Evolutionary conservation across 1,139 yeast species (phyloP).

Genomic region (Magnusiomyces magnusii): DNA sequence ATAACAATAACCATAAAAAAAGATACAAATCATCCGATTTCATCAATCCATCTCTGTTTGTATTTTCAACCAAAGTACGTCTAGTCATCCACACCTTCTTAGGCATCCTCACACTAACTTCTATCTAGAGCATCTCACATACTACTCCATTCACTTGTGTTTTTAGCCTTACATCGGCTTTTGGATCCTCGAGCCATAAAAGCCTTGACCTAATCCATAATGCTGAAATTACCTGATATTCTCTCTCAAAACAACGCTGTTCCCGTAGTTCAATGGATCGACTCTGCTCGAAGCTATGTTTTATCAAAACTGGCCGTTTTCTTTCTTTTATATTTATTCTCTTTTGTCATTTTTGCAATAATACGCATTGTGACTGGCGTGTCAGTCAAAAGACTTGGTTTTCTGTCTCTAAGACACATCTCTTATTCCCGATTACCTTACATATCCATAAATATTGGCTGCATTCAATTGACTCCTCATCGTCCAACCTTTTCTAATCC

Average conservation of each 20-base stretch:
- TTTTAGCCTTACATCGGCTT: too few relatives aligned
- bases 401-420: conserved; percentile 35
- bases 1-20: too few relatives aligned
- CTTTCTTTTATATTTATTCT: conserved; percentile 27
- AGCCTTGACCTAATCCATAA: background rate
- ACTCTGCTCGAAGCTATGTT: conserved; percentile 8
- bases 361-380: conserved; percentile 37
- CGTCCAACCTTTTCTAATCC: conserved; percentile 39
- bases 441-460: conserved; percentile 31
- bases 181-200: too few relatives aligned
- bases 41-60: too few relatives aligned
- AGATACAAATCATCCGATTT: too few relatives aligned
- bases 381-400: conserved; percentile 38
- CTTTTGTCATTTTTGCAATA: conserved; percentile 36
- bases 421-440: conserved; percentile 33
- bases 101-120: too few relatives aligned
- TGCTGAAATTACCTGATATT: background rate
- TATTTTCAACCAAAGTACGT: too few relatives aligned
- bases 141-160: too few relatives aligned
- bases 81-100: too few relatives aligned
- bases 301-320: conserved; percentile 21
- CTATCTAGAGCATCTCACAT: too few relatives aligned
- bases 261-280: conserved; percentile 4
- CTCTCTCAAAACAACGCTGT: background rate
- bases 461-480: conserved; percentile 33